Base-by-base conservation (phyloP, 1,284 basidiomycete species). In the Amylostereum chailletii region DNA sequence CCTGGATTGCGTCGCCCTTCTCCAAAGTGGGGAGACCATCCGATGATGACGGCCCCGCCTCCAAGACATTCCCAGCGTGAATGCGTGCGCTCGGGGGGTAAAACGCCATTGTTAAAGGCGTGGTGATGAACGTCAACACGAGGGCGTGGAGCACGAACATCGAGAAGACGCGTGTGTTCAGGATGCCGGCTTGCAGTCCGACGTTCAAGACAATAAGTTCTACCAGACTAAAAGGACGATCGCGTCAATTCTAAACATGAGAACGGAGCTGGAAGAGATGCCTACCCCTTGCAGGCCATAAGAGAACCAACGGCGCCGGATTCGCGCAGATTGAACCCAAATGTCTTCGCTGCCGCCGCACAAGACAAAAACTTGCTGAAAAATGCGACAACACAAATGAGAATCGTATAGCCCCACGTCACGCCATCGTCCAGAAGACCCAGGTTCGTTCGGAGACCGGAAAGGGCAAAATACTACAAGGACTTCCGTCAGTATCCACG, bases 161-260 rank as follows among this genome's bases (percentile, higher is more conserved):
- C 10, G 84, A 85, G 66, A 87, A 87, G 7, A 76, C 74, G 37
- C 77, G 73, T 0, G 77, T 71, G 64, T 90, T 80, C 47, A 96
- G 77, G 55, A 96, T 88, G 1, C 75, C 74, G 1, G 92, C 93
- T 52, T 77, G 70, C 2, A 92, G 74, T 54, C 93, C 94, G 57
- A 96, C 85, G 62, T 97, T 96, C 60, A 96, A 81, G 8, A 95
- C 94, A 56, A 96, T 94, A 43, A 95, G 78, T 65, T 93, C 89
- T 10, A 90, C 88, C 10, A 91, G 73, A 53, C 86, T 87, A 53
- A 11, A 11, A 46, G 42, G 27, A 47, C 6, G 26, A 26, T 45
- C 46, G 19, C 19, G 34, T n/a, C 42, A 30, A 2, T 26, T 10
- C 31, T 19, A 19, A 19, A 19, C 19, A 19, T 38, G 26, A 32